Evolutionary conservation across 2,329 filamentous ascomycete species (phyloP), one percentile per base, ranked within the genome.

Genomic region (Epicoccum nigrum): DNA sequence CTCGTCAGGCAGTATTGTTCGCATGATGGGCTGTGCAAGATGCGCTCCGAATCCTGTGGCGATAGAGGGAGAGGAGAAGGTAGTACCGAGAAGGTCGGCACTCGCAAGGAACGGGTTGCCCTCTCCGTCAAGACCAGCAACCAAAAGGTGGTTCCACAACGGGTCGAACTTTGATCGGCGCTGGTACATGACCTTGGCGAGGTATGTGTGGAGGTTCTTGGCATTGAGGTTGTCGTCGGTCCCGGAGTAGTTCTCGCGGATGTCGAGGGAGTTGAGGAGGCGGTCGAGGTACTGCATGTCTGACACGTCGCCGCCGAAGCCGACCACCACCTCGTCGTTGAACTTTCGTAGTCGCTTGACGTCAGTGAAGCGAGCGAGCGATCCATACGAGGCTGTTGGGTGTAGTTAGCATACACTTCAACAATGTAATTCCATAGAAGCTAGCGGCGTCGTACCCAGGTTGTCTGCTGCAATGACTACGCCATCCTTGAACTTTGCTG

Each of bases 231-330:
- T 79, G 77, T 67, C 77, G 55, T 69, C 76, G 68, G 64, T 74
- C 60, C 75, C 71, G 51, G 82, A 83, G 81, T 99, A 97, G 72
- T 91, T 88, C 81, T 97, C 92, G 74, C 88, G 83, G 75, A 95
- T 91, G 73, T 89, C 86, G 66, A 97, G 88, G 58, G 90, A 88
- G 70, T 84, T 87, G 64, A 99, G 87, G 69, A 96, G 86, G 65
- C 94, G 87, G 83, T 96, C 89, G 63, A 99, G 86, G 81, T 95
- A 95, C 81, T 99, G 94, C 94, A 99, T 97, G 81, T 99, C 94
- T 60, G 90, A 96, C 66, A 99, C 88, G 79, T 99, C 94, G 74
- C 94, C 94, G 74, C 92, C 91, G 78, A 97, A 96, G 68, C 94
- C 94, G 70, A 99, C 83, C 54, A 97, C 84, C 23, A 91, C 87